Conservation (phyloP, 768 basidiomycete species). For the Phaeotremella skinneri region DNA sequence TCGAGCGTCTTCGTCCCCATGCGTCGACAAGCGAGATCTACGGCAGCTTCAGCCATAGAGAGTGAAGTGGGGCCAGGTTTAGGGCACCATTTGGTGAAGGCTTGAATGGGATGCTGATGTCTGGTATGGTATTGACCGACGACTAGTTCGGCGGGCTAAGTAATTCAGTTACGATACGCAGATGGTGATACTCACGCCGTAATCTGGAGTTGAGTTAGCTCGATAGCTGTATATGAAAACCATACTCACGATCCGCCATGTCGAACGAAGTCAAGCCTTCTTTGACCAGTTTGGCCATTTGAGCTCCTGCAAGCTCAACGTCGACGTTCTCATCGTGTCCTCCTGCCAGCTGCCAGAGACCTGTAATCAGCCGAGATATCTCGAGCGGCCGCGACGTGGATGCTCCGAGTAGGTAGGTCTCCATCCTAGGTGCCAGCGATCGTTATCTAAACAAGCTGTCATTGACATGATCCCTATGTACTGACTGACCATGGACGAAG, state of each 20-base stretch:
- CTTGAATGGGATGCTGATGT: background rate
- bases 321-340: constrained; percentile 13
- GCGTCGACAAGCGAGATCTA: constrained; percentile 4
- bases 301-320: background rate
- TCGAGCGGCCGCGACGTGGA: background rate
- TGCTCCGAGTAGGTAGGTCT: background rate
- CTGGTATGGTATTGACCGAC: constrained; percentile 1
- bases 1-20: constrained; percentile 1
- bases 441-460: background rate
- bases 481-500: no score
- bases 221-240: background rate
- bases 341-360: constrained; percentile 19
- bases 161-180: background rate
- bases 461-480: no score
- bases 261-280: constrained; percentile 9
- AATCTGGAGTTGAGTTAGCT: constrained; percentile 6
- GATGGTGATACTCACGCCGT: constrained; percentile 5
- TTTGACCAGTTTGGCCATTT: constrained; percentile 1
- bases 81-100: constrained; percentile 19
- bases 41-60: constrained; percentile 2
- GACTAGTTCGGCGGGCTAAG: constrained; percentile 17
- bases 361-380: constrained; percentile 7
- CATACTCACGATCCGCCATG: constrained; percentile 19
- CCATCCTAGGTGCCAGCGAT: background rate
- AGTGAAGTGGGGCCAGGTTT: constrained; percentile 7